Conservation (phyloP, 2,329 filamentous ascomycete genomes). For the Aotearoamyces nothofagi region DNA sequence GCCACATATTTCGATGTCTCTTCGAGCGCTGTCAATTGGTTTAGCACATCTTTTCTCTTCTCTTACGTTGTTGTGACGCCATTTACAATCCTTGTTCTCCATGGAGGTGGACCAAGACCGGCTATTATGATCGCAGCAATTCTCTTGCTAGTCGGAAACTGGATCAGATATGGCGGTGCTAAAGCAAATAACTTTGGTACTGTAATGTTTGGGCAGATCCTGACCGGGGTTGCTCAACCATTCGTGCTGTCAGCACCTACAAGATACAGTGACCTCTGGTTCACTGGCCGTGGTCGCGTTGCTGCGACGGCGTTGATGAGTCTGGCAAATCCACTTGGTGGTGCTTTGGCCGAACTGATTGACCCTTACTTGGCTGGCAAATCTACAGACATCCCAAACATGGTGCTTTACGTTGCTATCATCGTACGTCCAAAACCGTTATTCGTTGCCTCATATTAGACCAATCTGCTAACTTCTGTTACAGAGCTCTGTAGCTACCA, state of each 20-base stretch:
- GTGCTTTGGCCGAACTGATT: constrained; percentile 75
- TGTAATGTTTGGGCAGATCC: constrained; percentile 81
- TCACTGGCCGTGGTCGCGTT: constrained; percentile 69
- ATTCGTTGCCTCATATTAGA: no score
- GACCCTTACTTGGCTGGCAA: constrained; percentile 64
- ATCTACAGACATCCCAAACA: constrained; percentile 50
- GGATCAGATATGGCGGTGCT: constrained; percentile 72
- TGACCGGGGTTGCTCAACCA: constrained; percentile 80
- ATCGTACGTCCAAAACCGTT: constrained; percentile 55
- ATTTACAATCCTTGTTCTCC: constrained; percentile 59
- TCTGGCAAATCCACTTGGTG: constrained; percentile 80
- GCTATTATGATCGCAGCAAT: constrained; percentile 61
- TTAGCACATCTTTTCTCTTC: constrained; percentile 77
- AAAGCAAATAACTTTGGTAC: constrained; percentile 45
- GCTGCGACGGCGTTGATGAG: constrained; percentile 75
- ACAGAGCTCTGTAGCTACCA: constrained; percentile 43
- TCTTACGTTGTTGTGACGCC: constrained; percentile 64
- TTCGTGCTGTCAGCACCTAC: constrained; percentile 86
- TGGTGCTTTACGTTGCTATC: constrained; percentile 74
- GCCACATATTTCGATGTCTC: constrained; percentile 62
- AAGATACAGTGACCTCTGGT: constrained; percentile 88
- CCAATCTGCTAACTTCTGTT: constrained; percentile 2
- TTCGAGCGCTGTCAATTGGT: constrained; percentile 77
- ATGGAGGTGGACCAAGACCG: constrained; percentile 59
- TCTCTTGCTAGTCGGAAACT: constrained; percentile 71